Conservation (phyloP, 1,284 basidiomycete genomes). For the Golubevia sp. region DNA sequence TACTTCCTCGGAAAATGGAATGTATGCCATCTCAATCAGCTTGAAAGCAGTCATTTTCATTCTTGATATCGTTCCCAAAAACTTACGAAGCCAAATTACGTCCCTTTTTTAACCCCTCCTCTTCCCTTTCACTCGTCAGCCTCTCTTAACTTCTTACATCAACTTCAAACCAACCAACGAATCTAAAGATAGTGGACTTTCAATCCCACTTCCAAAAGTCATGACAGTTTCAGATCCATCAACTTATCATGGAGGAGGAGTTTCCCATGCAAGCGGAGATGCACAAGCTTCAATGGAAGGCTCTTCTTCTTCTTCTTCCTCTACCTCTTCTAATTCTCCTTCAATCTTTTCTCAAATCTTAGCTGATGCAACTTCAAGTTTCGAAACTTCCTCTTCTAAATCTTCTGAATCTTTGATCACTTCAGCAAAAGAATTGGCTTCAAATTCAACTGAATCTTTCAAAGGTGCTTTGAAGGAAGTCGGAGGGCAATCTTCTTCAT, state of each 20-base stretch:
- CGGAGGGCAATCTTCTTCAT: slow-evolving; percentile 12
- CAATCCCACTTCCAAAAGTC: slow-evolving; percentile 19
- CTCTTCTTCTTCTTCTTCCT: too few species aligned
- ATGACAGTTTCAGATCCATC: slow-evolving; percentile 32
- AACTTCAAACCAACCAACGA: slow-evolving; percentile 12
- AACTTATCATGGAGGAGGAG: neutral
- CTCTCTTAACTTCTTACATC: slow-evolving; percentile 39
- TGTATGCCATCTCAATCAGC: too few species aligned
- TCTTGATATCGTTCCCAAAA: too few species aligned
- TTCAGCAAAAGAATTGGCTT: neutral
- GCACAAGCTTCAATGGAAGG: neutral
- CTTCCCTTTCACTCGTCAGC: slow-evolving; percentile 1
- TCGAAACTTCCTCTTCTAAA: neutral
- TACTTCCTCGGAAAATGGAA: too few species aligned
- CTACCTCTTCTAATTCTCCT: neutral
- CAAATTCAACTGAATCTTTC: neutral
- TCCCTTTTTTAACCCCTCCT: too few species aligned
- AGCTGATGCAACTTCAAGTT: neutral
- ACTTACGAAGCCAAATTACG: too few species aligned
- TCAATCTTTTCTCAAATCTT: neutral
- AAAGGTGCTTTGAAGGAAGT: slow-evolving; percentile 1
- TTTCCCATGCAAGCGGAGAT: neutral
- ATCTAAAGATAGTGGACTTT: slow-evolving; percentile 10
- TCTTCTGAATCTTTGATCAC: neutral
- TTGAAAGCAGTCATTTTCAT: too few species aligned